Conservation (phyloP, 140 eudicot species). For the Senecio squalidus region DNA sequence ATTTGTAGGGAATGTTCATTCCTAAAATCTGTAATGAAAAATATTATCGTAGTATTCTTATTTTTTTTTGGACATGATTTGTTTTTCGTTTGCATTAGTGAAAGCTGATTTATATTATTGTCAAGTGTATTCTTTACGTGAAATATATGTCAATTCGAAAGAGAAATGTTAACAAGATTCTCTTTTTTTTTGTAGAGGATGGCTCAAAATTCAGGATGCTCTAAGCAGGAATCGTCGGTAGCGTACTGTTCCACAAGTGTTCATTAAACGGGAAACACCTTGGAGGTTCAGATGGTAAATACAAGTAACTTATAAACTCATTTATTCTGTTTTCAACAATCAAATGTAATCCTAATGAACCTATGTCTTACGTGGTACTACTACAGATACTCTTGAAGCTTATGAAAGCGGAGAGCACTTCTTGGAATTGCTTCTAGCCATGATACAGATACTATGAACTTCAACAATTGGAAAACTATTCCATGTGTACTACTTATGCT, state of each 20-base stretch:
- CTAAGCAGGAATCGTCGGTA: constrained; percentile 70
- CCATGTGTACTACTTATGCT: not conserved
- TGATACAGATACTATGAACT: constrained; percentile 57
- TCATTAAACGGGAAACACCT: constrained; percentile 91
- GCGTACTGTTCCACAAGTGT: constrained; percentile 99
- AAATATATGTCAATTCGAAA: not conserved
- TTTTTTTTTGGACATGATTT: too few relatives aligned
- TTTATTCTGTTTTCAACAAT: not conserved
- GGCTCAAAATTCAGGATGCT: constrained; percentile 81
- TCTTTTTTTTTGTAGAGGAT: constrained; percentile 50
- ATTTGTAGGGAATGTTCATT: too few relatives aligned
- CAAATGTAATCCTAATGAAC: not conserved
- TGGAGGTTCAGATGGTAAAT: constrained; percentile 97
- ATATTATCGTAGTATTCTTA: too few relatives aligned
- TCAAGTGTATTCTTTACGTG: not conserved
- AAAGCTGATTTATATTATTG: not conserved
- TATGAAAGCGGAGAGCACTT: constrained; percentile 72
- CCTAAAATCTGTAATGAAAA: too few relatives aligned
- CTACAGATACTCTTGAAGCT: constrained; percentile 82
- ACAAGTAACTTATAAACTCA: not conserved
- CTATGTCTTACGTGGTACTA: constrained; percentile 1
- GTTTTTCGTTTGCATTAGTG: not conserved
- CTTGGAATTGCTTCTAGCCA: constrained; percentile 43
- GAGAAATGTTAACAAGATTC: not conserved
- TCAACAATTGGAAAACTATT: not conserved